Evolutionary conservation across 129 eudicot species (phyloP).

Genomic region (Artemisia annua): DNA sequence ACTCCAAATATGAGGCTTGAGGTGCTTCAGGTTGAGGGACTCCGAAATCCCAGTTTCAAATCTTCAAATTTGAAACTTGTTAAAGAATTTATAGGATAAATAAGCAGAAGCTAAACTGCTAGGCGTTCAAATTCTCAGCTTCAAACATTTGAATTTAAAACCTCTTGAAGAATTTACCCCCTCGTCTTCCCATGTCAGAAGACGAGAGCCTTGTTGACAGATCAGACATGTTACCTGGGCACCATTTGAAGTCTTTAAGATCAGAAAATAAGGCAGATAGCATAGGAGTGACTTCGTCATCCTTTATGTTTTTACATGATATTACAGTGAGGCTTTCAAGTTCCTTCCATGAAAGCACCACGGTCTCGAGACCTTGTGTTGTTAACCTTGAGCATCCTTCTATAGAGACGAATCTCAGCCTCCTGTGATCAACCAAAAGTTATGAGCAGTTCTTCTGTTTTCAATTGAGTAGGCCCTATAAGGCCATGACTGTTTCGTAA

Average conservation of each 20-base stretch:
- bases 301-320: slow-evolving; percentile 75
- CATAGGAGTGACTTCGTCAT: slow-evolving; percentile 47
- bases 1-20: slow-evolving; percentile 22
- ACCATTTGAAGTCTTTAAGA: slow-evolving; percentile 83
- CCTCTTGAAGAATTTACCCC: slow-evolving; percentile 67
- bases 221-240: slow-evolving; percentile 60
- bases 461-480: neutral
- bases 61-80: slow-evolving; percentile 16
- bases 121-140: slow-evolving; percentile 5
- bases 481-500: slow-evolving; percentile 5
- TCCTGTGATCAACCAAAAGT: slow-evolving; percentile 38
- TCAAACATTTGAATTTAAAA: slow-evolving; percentile 39
- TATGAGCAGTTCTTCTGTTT: neutral
- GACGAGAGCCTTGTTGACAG: slow-evolving; percentile 54
- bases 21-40: slow-evolving; percentile 15
- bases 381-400: slow-evolving; percentile 88
- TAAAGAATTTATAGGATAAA: slow-evolving; percentile 15
- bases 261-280: slow-evolving; percentile 51
- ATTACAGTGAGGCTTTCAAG: slow-evolving; percentile 66
- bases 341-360: slow-evolving; percentile 58
- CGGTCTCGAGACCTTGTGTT: slow-evolving; percentile 59
- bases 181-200: slow-evolving; percentile 74
- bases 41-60: slow-evolving; percentile 16
- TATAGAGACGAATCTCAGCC: slow-evolving; percentile 46
- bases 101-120: slow-evolving; percentile 11